phyloP scores from a whole-genome alignment of 352 stramenopile genomes.

The Phytophthora syringae region DNA sequence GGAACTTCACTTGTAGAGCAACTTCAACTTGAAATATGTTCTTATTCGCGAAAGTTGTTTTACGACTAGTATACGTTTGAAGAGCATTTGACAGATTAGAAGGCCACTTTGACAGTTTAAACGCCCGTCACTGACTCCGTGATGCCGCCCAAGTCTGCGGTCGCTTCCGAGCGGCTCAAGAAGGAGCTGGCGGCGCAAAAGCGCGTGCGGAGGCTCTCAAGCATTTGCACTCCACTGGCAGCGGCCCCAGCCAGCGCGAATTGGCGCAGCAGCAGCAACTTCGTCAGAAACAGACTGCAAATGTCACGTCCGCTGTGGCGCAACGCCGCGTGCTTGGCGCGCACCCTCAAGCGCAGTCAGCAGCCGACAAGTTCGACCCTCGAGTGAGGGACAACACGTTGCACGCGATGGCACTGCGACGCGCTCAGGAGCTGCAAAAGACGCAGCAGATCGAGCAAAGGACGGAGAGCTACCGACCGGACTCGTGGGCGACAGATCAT shows the following conservation, averaged over 20 bases:
- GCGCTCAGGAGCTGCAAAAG: constrained; percentile 53
- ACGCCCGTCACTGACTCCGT: background rate
- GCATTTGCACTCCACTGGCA: constrained; percentile 66
- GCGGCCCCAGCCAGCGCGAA: no score
- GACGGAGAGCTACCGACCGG: constrained; percentile 22
- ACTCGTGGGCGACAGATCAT: constrained; percentile 18
- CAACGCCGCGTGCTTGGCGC: constrained; percentile 44
- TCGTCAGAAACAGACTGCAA: constrained; percentile 53
- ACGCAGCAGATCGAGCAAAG: constrained; percentile 26
- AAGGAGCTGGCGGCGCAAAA: constrained; percentile 69
- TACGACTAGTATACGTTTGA: no score
- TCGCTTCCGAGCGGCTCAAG: constrained; percentile 58
- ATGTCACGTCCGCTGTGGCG: constrained; percentile 48
- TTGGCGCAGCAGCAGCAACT: constrained; percentile 61
- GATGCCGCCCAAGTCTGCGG: constrained; percentile 48
- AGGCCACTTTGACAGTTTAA: background rate
- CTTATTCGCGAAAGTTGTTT: background rate
- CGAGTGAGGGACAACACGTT: constrained; percentile 81
- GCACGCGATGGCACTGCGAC: constrained; percentile 55
- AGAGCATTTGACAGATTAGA: background rate
- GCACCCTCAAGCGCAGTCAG: constrained; percentile 18
- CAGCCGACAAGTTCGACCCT: constrained; percentile 41
- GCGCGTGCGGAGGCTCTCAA: constrained; percentile 70
- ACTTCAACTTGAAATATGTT: background rate
- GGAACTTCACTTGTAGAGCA: background rate